phyloP scores from a whole-genome alignment of 2,329 filamentous ascomycete species.

The Fusarium udum region DNA sequence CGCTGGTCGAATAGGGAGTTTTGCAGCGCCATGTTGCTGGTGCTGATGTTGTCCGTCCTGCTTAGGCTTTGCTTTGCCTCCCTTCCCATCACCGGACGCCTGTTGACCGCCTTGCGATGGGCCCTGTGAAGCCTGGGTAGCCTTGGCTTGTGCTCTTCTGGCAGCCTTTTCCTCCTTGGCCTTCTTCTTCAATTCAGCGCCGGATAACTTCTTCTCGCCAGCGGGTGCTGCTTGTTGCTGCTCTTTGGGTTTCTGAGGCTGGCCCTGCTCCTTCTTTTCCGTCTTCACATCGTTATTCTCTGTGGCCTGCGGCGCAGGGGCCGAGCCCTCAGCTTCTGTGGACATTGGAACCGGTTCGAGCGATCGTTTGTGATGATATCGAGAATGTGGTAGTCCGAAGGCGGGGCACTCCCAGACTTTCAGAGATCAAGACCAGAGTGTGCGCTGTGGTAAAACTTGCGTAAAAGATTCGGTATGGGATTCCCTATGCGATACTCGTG shows the following conservation, averaged over 20 bases:
- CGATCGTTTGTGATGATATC: slow-evolving; percentile 14
- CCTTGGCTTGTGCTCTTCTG: slow-evolving; percentile 77
- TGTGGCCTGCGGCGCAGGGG: slow-evolving; percentile 40
- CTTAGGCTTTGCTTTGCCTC: slow-evolving; percentile 58
- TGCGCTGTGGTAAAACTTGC: not conserved
- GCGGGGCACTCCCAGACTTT: slow-evolving; percentile 33
- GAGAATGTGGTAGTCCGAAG: slow-evolving; percentile 27
- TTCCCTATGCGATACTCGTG: not conserved
- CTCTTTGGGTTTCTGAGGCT: slow-evolving; percentile 39
- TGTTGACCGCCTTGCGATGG: slow-evolving; percentile 51
- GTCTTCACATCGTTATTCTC: slow-evolving; percentile 42
- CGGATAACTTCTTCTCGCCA: slow-evolving; percentile 68
- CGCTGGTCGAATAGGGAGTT: slow-evolving; percentile 46
- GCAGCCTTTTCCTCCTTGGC: slow-evolving; percentile 93
- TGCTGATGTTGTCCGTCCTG: slow-evolving; percentile 52
- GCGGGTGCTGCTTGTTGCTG: slow-evolving; percentile 32
- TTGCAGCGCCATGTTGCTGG: slow-evolving; percentile 45
- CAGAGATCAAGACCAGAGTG: slow-evolving; percentile 7
- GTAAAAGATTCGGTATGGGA: not conserved
- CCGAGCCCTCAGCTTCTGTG: slow-evolving; percentile 46
- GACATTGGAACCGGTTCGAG: slow-evolving; percentile 42
- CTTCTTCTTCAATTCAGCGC: slow-evolving; percentile 86
- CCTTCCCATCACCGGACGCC: slow-evolving; percentile 55
- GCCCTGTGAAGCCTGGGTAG: slow-evolving; percentile 57
- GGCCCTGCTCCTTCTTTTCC: slow-evolving; percentile 39